Evolutionary conservation across 306 rosid species (phyloP).

Genomic region (Quercus engelmannii): DNA sequence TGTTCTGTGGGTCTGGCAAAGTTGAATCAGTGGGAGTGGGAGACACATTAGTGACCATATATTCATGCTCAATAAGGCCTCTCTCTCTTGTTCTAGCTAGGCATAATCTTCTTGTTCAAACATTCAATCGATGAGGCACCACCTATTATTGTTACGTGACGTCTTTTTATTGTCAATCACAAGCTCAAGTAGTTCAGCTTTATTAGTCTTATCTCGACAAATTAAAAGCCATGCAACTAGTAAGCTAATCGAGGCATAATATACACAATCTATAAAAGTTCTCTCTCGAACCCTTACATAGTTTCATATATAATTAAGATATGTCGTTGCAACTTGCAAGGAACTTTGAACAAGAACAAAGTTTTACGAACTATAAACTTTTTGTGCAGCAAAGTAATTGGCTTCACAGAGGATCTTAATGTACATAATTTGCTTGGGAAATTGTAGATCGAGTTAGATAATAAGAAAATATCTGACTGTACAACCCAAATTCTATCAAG

Average conservation of each 20-base stretch:
- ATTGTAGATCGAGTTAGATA: too few species aligned
- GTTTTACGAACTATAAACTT: too few species aligned
- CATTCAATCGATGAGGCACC: slow-evolving; percentile 26
- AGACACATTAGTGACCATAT: slow-evolving; percentile 27
- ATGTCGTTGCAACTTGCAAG: too few species aligned
- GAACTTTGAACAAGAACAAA: too few species aligned
- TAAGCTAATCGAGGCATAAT: background rate
- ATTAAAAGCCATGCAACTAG: slow-evolving; percentile 6
- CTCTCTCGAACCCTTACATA: background rate
- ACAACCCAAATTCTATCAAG: too few species aligned
- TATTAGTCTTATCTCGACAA: background rate
- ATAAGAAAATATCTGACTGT: too few species aligned
- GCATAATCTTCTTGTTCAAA: slow-evolving; percentile 20
- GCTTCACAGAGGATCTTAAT: too few species aligned
- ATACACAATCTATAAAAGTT: background rate
- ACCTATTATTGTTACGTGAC: background rate
- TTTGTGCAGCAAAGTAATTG: too few species aligned
- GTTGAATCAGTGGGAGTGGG: background rate
- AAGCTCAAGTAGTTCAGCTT: background rate
- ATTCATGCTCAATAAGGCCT: slow-evolving; percentile 20
- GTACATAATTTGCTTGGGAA: too few species aligned
- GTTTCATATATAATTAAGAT: too few species aligned
- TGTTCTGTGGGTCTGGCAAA: slow-evolving; percentile 2
- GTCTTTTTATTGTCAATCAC: background rate
- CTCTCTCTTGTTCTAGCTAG: background rate